Evolutionary conservation across 192 early-diverging fungal genomes (phyloP), one percentile per base, ranked within the genome.

Genomic region (Entomortierella beljakovae): DNA sequence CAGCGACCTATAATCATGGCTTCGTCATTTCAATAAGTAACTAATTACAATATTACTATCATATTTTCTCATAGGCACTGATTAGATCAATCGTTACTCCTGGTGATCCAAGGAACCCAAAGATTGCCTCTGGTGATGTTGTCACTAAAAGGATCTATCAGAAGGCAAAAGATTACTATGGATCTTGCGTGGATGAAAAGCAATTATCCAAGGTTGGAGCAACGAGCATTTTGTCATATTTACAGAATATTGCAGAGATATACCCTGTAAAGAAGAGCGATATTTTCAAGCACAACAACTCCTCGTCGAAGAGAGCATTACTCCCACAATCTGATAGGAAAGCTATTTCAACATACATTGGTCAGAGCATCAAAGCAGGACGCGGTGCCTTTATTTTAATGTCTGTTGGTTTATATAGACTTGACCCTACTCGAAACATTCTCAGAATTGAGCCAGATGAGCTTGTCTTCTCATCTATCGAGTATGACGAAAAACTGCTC

Each of bases 151-250:
- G 72, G 25, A 87, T 87, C 49, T 87, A 88, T 56, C 55, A 81
- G 20, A 89, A 88, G 61, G 64, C 88, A 23, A 80, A 91, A 54
- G 20, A 64, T 18, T 82, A 86, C 18, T 92, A 92, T 57, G 53
- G 66, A 13, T 81, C 86, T 42, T 91, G 89, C 43, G 81, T 86
- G 80, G 66, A 87, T 25, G 74, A 82, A 22, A 9, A 40, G 1
- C 34, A 43, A 0, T 76, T 87, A 9, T 34, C 64, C 31, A 43
- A 61, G 26, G 33, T 82, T 13, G 82, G 82, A 10, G 65, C 70
- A 2, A 55, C 62, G 1, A 84, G 86, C 18, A 42, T 87, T 0
- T 38, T 69, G 20, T 35, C 68, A 6, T 50, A 82, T 25, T 49
- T 88, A 20, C 37, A 63, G 6, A 48, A 74, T 13, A 32, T 86